phyloP scores from a whole-genome alignment of 148 eudicot genomes.

The Spergularia bocconei region DNA sequence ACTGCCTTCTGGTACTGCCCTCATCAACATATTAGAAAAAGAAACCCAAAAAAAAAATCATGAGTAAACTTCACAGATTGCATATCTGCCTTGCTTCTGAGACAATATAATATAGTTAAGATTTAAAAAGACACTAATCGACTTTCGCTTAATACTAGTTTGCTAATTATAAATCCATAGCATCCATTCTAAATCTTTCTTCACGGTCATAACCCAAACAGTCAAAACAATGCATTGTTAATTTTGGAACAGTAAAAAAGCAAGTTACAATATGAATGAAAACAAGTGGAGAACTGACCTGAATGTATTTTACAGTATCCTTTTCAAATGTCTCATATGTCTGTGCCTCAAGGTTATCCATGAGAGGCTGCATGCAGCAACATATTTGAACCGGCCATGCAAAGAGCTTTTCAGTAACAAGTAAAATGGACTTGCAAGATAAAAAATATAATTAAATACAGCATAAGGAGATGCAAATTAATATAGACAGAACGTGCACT shows the following conservation, averaged over 20 bases:
- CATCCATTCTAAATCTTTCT: not conserved
- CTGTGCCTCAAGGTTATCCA: constrained; percentile 99
- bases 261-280: not conserved
- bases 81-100: constrained; percentile 6
- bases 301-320: constrained; percentile 76
- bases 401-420: not conserved
- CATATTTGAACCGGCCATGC: constrained; percentile 12
- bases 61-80: not conserved
- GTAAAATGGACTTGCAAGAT: not conserved
- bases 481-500: constrained; percentile 18
- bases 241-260: not conserved
- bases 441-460: not conserved
- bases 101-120: not conserved
- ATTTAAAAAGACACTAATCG: not conserved
- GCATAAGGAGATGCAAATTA: not conserved
- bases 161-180: too few species aligned
- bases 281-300: constrained; percentile 41
- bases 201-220: not conserved
- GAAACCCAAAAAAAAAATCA: not conserved
- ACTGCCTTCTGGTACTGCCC: constrained; percentile 86
- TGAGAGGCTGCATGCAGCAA: constrained; percentile 76
- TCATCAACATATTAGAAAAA: constrained; percentile 19
- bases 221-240: not conserved
- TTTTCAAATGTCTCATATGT: constrained; percentile 96
- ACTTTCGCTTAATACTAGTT: not conserved